Percentiles rank a stretch among this genome's conserved stretches.
Evolutionary conservation across 768 basidiomycete genomes (phyloP).

Genomic region (Boletus fagicola): DNA sequence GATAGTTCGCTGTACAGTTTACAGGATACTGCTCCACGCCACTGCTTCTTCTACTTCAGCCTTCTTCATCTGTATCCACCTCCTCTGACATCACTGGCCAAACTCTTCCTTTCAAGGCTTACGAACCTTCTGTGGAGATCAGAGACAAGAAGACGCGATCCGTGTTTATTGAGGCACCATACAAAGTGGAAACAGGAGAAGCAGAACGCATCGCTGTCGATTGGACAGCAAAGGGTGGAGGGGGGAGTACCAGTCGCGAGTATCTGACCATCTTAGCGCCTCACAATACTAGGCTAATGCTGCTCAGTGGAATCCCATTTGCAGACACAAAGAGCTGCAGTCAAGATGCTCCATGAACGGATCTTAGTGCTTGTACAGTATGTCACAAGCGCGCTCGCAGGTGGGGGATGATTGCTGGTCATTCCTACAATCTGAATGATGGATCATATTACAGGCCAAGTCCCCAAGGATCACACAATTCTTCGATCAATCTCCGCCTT

Average conservation of each 20-base stretch:
- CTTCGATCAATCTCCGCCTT: conserved; percentile 85
- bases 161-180: conserved; percentile 82
- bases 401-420: conserved; percentile 39
- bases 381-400: conserved; percentile 70
- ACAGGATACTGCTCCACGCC: conserved; percentile 84
- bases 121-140: conserved; percentile 87
- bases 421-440: not conserved
- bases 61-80: conserved; percentile 44
- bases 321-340: conserved; percentile 88
- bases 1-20: conserved; percentile 51
- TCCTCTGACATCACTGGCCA: conserved; percentile 58
- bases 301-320: conserved; percentile 82
- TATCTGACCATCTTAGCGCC: conserved; percentile 10
- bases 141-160: conserved; percentile 72
- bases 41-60: conserved; percentile 76
- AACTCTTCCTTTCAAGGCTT: conserved; percentile 88
- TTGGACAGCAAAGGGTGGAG: conserved; percentile 86
- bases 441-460: conserved; percentile 48
- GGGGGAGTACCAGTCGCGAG: conserved; percentile 77
- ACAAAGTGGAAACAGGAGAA: conserved; percentile 93
- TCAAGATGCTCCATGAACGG: conserved; percentile 95
- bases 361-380: conserved; percentile 86
- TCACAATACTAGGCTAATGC: not conserved
- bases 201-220: conserved; percentile 99
- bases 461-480: conserved; percentile 73